Conservation (phyloP, 257 asterid species). For the Ajuga chamaepitys region DNA sequence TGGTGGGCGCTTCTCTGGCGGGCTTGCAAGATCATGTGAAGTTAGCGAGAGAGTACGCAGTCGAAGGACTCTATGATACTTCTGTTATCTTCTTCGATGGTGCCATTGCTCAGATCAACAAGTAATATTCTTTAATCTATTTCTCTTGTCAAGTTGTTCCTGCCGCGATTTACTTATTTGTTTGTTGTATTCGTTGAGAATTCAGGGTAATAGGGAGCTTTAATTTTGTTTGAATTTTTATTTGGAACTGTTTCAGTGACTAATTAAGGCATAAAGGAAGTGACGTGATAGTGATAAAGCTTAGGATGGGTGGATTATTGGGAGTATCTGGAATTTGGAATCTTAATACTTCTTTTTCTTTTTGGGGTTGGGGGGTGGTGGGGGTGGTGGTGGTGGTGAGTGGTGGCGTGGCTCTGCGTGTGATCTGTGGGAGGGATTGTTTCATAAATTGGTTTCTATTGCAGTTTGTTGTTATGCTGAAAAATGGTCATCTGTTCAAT, state of each 20-base stretch:
- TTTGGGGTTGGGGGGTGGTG: too few species aligned
- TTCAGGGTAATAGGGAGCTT: conserved; percentile 9
- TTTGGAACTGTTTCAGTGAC: background rate
- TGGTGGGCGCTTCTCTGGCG: conserved; percentile 65
- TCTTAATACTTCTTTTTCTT: background rate
- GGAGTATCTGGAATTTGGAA: background rate
- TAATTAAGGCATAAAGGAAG: background rate
- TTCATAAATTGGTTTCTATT: background rate
- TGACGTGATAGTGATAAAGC: background rate
- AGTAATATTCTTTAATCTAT: conserved; percentile 31
- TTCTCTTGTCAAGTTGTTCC: background rate
- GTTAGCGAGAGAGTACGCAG: conserved; percentile 88
- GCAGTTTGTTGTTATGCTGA: background rate
- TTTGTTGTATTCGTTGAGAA: background rate
- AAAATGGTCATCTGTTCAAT: background rate
- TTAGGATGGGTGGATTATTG: background rate
- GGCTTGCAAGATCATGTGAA: conserved; percentile 89
- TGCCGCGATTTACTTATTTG: background rate
- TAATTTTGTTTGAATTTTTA: background rate
- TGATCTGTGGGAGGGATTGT: background rate
- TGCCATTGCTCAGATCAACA: conserved; percentile 95
- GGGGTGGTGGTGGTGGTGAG: too few species aligned
- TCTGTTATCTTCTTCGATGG: conserved; percentile 94
- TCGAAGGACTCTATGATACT: conserved; percentile 89
- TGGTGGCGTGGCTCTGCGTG: too few species aligned